These are phyloP conservation scores for Fusarium liriodendri DNA, from an alignment of 2,329 filamentous ascomycete species.

Conservation along the genomic window DNA sequence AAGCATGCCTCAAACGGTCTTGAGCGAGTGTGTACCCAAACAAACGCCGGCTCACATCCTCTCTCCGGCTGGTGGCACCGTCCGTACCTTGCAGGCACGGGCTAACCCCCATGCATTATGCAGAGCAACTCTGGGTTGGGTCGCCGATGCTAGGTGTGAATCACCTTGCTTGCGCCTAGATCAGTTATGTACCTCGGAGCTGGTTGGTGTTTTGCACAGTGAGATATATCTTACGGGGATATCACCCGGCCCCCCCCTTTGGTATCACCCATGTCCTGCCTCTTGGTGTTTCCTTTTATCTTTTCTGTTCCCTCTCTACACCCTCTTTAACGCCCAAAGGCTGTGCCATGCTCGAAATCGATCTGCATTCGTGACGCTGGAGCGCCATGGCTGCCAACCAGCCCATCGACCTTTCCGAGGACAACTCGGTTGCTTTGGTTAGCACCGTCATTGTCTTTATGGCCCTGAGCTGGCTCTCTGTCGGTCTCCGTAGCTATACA, in stretches of 20 bases:
- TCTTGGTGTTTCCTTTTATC: slow-evolving; percentile 4
- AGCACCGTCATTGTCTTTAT: slow-evolving; percentile 52
- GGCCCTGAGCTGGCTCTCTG: slow-evolving; percentile 54
- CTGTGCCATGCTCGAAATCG: slow-evolving; percentile 36
- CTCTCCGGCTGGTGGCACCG: slow-evolving; percentile 19
- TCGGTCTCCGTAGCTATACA: slow-evolving; percentile 58
- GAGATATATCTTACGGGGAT: slow-evolving; percentile 36
- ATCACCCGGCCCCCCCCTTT: slow-evolving; percentile 9
- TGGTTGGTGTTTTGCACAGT: slow-evolving; percentile 18
- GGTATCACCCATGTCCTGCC: background rate
- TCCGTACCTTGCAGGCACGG: slow-evolving; percentile 39
- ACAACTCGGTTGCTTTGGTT: slow-evolving; percentile 54
- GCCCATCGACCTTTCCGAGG: slow-evolving; percentile 50
- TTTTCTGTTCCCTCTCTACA: background rate
- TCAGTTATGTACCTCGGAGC: slow-evolving; percentile 10
- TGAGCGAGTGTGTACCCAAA: slow-evolving; percentile 25
- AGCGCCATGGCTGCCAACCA: slow-evolving; percentile 47
- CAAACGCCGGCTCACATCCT: slow-evolving; percentile 23
- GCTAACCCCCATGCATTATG: slow-evolving; percentile 31
- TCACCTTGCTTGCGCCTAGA: slow-evolving; percentile 23
- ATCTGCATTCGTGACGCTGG: slow-evolving; percentile 29
- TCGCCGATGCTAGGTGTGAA: slow-evolving; percentile 13
- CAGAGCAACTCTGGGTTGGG: slow-evolving; percentile 21
- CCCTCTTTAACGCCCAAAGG: slow-evolving; percentile 6
- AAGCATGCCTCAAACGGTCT: slow-evolving; percentile 25